Conservation (phyloP, 345 rosid genomes). For the Cardiospermum halicacabum region DNA sequence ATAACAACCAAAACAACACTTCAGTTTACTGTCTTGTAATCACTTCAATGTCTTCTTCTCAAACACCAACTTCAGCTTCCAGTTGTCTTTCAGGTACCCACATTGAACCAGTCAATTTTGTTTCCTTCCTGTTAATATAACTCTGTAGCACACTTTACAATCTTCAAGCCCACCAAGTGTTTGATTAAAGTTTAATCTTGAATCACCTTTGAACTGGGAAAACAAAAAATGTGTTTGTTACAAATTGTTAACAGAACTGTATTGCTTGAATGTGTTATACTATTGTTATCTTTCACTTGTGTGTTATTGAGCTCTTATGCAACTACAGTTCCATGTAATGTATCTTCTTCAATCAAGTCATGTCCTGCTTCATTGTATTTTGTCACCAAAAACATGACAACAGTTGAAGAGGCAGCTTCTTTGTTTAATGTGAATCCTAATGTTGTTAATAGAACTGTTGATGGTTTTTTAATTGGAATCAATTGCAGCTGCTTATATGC, state of each 20-base stretch:
- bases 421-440: constrained; percentile 19
- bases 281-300: background rate
- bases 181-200: background rate
- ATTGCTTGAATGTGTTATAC: constrained; percentile 3
- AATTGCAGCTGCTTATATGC: constrained; percentile 22
- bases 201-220: too few species aligned
- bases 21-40: constrained; percentile 13
- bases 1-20: background rate
- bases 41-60: constrained; percentile 10
- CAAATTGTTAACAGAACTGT: constrained; percentile 1
- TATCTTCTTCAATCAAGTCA: constrained; percentile 12
- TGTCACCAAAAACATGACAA: constrained; percentile 9
- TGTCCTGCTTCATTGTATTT: constrained; percentile 33
- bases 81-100: background rate
- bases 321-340: constrained; percentile 19
- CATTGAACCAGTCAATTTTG: too few species aligned
- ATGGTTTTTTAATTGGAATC: constrained; percentile 25
- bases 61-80: background rate
- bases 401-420: constrained; percentile 23
- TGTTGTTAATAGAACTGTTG: constrained; percentile 15
- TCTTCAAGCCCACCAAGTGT: background rate
- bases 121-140: too few species aligned
- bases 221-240: background rate
- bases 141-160: too few species aligned
- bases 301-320: constrained; percentile 10